Evolutionary conservation across 2,329 filamentous ascomycete species (phyloP), one percentile per base, ranked within the genome.

Genomic region (Colletotrichum liriopes): DNA sequence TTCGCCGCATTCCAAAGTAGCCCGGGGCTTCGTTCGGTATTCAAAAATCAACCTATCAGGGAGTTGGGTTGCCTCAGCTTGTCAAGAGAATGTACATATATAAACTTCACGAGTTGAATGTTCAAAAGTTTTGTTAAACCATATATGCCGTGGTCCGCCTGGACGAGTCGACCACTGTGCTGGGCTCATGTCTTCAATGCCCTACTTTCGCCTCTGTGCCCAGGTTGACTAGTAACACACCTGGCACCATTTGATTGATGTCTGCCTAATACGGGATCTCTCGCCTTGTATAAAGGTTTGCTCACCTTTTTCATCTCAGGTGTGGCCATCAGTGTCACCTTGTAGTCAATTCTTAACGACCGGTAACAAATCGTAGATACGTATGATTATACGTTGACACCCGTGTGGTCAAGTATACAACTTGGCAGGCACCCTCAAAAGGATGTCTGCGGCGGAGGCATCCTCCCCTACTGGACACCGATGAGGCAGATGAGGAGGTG

Each of bases 41-140:
- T 43, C 29, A 61, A 49, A 63, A 47, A 68, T 29, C 43, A 35
- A 59, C 47, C 41, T 35, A 26, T 58, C 41, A 37, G 51, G 66
- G 60, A 65, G 52, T 26, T 35, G 66, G 66, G 35, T 65, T 43
- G 26, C 49, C 61, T 52, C 35, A 29, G 45, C 56, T 54, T 62
- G 37, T 61, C 60, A 29, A 58, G 52, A 65, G 49, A 69, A 26
- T 69, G 66, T 69, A 69, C 52, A 69, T 69, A 65, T 64, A 58
- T 63, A 32, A 51, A 43, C 62, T 51, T 52, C n/a, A 65, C 32
- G 60, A 59, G 43, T 65, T 64, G 66, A 65, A 69, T 59, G 60
- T 69, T 69, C 23, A 69, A 69, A 65, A 65, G 26, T 32, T 52
- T 65, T 65, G 26, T 60, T n/a, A 45, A 52, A 39, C 37, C 14